These are phyloP conservation scores for Monosporascus sp. DNA, from an alignment of 2,329 filamentous ascomycete species.

Conservation along the genomic window DNA sequence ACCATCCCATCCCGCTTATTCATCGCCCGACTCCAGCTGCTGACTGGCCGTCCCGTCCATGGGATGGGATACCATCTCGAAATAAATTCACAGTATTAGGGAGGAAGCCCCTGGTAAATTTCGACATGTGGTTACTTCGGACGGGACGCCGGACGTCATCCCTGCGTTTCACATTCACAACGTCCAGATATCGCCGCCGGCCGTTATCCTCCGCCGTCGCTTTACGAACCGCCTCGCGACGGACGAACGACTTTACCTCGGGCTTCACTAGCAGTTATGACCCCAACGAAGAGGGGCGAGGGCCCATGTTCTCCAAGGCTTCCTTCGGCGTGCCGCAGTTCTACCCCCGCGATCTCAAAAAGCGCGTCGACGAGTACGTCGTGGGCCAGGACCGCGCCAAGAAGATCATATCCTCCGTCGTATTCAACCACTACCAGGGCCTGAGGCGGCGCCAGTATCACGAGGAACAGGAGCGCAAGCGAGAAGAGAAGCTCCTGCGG, in stretches of 20 bases:
- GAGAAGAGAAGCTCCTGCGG: slow-evolving; percentile 60
- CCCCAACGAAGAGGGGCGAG: slow-evolving; percentile 47
- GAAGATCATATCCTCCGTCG: slow-evolving; percentile 85
- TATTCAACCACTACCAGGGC: slow-evolving; percentile 95
- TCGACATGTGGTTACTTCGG: neutral
- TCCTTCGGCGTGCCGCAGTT: slow-evolving; percentile 57
- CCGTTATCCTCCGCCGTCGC: slow-evolving; percentile 11
- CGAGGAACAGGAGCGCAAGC: slow-evolving; percentile 58
- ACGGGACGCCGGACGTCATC: neutral
- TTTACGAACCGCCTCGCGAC: slow-evolving; percentile 27
- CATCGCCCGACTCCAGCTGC: neutral
- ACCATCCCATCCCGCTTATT: too few relatives aligned
- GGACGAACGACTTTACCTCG: slow-evolving; percentile 47
- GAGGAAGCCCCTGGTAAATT: neutral
- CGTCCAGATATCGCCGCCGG: slow-evolving; percentile 24
- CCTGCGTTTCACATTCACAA: neutral
- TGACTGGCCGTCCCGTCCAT: neutral
- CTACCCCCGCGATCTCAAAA: slow-evolving; percentile 69
- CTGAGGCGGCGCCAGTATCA: slow-evolving; percentile 73
- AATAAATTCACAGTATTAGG: neutral
- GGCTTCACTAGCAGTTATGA: slow-evolving; percentile 58
- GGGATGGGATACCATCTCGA: neutral
- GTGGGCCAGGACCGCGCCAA: slow-evolving; percentile 94
- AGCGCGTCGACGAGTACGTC: slow-evolving; percentile 90
- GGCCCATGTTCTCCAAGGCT: slow-evolving; percentile 55